Conservation (phyloP, 2,329 filamentous ascomycete species). For the Alternaria novae-zelandiae region DNA sequence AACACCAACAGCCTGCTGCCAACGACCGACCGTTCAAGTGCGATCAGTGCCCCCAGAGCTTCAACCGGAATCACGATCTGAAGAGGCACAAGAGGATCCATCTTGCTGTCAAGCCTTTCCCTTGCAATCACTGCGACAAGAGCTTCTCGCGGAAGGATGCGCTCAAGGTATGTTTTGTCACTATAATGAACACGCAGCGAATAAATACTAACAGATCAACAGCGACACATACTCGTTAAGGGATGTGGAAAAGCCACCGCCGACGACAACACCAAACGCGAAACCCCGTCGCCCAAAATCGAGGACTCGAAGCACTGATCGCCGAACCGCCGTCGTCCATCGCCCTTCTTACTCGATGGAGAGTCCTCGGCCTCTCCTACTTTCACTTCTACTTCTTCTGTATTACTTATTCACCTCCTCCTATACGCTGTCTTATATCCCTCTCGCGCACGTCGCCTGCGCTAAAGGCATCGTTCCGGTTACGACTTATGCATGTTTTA, state of each 20-base stretch:
- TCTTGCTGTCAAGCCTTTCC: slow-evolving; percentile 92
- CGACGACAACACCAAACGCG: slow-evolving; percentile 42
- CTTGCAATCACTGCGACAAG: slow-evolving; percentile 90
- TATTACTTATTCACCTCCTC: slow-evolving; percentile 41
- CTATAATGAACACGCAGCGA: slow-evolving; percentile 41
- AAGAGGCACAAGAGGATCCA: slow-evolving; percentile 97
- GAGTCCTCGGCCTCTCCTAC: neutral
- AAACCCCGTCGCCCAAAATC: slow-evolving; percentile 42
- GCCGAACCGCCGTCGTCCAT: neutral
- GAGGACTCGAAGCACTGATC: slow-evolving; percentile 40
- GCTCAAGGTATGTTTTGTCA: slow-evolving; percentile 74
- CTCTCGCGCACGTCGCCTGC: slow-evolving; percentile 27
- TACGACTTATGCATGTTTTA: slow-evolving; percentile 22
- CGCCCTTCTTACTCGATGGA: neutral
- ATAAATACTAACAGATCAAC: slow-evolving; percentile 2
- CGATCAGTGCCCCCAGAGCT: slow-evolving; percentile 88
- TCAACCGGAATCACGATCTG: slow-evolving; percentile 94
- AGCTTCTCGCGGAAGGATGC: slow-evolving; percentile 97
- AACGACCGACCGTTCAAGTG: slow-evolving; percentile 94
- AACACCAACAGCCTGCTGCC: slow-evolving; percentile 58
- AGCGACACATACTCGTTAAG: slow-evolving; percentile 73
- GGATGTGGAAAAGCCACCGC: slow-evolving; percentile 64
- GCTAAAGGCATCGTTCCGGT: slow-evolving; percentile 30
- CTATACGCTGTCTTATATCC: slow-evolving; percentile 9
- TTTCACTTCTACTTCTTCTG: slow-evolving; percentile 37